Evolutionary conservation across 2,329 filamentous ascomycete species (phyloP).

Genomic region (Beauveria sp.): DNA sequence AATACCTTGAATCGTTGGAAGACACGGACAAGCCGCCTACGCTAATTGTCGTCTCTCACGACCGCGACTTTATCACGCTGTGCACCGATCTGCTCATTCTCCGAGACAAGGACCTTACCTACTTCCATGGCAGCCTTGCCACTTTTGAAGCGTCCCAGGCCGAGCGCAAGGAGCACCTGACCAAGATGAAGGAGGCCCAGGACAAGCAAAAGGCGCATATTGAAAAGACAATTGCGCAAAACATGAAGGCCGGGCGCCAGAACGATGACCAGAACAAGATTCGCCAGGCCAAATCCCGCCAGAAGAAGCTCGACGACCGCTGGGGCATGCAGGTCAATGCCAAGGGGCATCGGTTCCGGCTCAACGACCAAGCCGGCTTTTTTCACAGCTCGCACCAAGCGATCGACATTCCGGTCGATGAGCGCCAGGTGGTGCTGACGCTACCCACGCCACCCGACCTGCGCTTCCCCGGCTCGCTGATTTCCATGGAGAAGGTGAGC

Average conservation of each 20-base stretch:
- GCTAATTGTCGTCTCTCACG: conserved; percentile 74
- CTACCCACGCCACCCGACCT: conserved; percentile 61
- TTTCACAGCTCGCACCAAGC: conserved; percentile 52
- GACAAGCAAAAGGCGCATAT: conserved; percentile 76
- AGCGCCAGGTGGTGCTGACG: conserved; percentile 47
- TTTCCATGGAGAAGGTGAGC: conserved; percentile 61
- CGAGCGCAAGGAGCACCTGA: conserved; percentile 60
- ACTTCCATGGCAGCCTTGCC: conserved; percentile 68
- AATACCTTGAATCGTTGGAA: conserved; percentile 54
- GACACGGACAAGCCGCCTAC: conserved; percentile 51
- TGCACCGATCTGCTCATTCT: conserved; percentile 73
- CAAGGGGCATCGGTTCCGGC: conserved; percentile 68
- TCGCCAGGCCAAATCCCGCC: conserved; percentile 73
- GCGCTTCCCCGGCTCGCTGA: conserved; percentile 65
- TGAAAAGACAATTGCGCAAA: conserved; percentile 67
- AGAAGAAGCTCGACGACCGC: conserved; percentile 77
- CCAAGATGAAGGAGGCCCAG: conserved; percentile 72
- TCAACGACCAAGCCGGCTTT: conserved; percentile 65
- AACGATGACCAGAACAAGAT: conserved; percentile 80
- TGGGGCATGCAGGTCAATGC: conserved; percentile 69
- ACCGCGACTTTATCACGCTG: conserved; percentile 70
- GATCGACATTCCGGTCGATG: conserved; percentile 62
- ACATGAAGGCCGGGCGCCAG: conserved; percentile 65
- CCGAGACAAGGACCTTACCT: conserved; percentile 61
- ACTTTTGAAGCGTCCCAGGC: conserved; percentile 62